These are phyloP conservation scores for Xylariales sp. DNA, from an alignment of 2,329 filamentous ascomycete genomes.

Conservation along the genomic window DNA sequence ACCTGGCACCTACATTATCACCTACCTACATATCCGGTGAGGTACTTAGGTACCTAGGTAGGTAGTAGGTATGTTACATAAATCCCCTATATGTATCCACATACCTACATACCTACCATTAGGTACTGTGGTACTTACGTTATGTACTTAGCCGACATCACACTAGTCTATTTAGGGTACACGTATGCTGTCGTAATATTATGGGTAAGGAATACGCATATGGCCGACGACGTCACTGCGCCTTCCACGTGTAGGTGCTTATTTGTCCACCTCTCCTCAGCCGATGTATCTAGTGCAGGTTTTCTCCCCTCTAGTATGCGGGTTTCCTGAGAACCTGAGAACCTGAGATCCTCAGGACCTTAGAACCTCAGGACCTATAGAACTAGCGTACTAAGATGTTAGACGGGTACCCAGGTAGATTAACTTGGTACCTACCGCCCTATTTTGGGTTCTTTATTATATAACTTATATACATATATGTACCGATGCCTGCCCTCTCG, in stretches of 20 bases:
- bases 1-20: no score
- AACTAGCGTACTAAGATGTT: no score
- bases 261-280: conserved; percentile 21
- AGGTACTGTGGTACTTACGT: conserved; percentile 4
- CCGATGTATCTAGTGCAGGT: conserved; percentile 5
- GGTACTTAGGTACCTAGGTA: no score
- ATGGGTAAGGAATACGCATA: conserved; percentile 14
- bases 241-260: conserved; percentile 18
- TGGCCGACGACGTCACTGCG: conserved; percentile 32
- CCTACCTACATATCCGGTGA: no score
- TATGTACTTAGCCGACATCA: neutral
- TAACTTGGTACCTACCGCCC: neutral
- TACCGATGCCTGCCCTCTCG: conserved; percentile 10
- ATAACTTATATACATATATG: conserved; percentile 22
- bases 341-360: no score
- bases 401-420: neutral
- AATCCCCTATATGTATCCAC: no score
- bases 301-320: neutral
- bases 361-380: conserved; percentile 1
- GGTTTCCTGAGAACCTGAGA: neutral
- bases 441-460: neutral
- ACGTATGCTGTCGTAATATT: conserved; percentile 14
- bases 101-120: neutral
- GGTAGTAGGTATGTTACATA: no score
- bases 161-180: conserved; percentile 2